phyloP scores from a whole-genome alignment of 352 stramenopile genomes.

The Pythium oligandrum region DNA sequence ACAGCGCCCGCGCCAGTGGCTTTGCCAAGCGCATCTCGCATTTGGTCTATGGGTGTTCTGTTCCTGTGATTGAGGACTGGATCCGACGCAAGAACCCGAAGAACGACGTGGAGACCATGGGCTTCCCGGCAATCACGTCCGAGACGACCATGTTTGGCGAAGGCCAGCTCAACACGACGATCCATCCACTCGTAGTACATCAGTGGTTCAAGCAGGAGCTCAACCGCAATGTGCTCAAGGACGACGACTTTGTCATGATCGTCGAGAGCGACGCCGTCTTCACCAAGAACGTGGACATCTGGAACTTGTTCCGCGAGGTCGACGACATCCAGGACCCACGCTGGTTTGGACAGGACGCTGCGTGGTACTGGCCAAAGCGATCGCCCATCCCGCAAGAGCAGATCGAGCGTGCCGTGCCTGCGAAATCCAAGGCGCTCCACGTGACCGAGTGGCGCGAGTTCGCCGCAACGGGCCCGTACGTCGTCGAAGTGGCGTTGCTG shows the following conservation, averaged over 20 bases:
- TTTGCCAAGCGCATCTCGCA: constrained; percentile 62
- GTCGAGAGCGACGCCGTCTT: constrained; percentile 81
- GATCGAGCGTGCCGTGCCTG: constrained; percentile 30
- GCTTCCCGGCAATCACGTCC: constrained; percentile 31
- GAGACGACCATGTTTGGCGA: constrained; percentile 37
- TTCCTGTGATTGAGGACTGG: constrained; percentile 26
- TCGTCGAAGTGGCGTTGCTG: constrained; percentile 53
- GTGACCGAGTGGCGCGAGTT: constrained; percentile 69
- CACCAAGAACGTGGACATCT: constrained; percentile 74
- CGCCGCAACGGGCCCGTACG: constrained; percentile 65
- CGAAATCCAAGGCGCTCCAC: constrained; percentile 31
- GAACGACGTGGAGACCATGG: constrained; percentile 36
- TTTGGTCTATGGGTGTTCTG: constrained; percentile 68
- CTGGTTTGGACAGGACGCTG: constrained; percentile 70
- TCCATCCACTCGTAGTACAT: constrained; percentile 51
- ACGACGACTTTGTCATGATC: constrained; percentile 71
- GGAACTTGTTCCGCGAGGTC: constrained; percentile 56
- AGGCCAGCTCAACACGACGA: constrained; percentile 50
- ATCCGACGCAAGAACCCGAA: constrained; percentile 44
- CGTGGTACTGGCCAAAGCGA: constrained; percentile 67
- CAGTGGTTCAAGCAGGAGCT: constrained; percentile 44
- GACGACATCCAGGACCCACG: constrained; percentile 47
- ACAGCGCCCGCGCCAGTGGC: constrained; percentile 49
- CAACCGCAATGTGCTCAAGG: constrained; percentile 24
- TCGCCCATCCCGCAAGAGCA: constrained; percentile 35